Evolutionary conservation across 1,284 basidiomycete species (phyloP).

Genomic region (Cutaneotrichosporon mucoides): DNA sequence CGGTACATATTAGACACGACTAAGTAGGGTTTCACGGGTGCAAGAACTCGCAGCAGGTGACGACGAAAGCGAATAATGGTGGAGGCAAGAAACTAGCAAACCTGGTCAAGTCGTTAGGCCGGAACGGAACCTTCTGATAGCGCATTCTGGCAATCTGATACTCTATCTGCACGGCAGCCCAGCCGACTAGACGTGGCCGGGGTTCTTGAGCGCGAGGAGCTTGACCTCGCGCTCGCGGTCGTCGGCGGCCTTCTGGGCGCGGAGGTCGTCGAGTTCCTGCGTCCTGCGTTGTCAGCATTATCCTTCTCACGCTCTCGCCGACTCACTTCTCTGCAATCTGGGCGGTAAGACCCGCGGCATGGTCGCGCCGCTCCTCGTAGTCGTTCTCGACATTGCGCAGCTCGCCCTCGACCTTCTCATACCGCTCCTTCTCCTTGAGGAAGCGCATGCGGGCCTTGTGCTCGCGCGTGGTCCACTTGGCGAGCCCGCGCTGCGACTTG

Average conservation of each 20-base stretch:
- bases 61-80: too few species aligned
- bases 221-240: conserved; percentile 52
- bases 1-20: too few species aligned
- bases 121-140: too few species aligned
- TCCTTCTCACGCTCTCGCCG: not conserved
- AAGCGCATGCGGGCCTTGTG: conserved; percentile 49
- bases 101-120: too few species aligned
- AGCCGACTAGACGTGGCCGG: conserved; percentile 38
- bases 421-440: conserved; percentile 50
- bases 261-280: conserved; percentile 50
- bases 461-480: conserved; percentile 47
- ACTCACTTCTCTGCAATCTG: conserved; percentile 38
- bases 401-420: conserved; percentile 46
- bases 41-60: too few species aligned
- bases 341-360: conserved; percentile 41
- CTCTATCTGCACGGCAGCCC: too few species aligned
- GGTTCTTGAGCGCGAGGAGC: conserved; percentile 47
- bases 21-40: too few species aligned
- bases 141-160: too few species aligned
- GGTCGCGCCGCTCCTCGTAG: conserved; percentile 47
- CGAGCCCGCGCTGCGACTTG: conserved; percentile 44
- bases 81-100: too few species aligned
- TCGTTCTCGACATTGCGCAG: conserved; percentile 48
- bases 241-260: conserved; percentile 51
- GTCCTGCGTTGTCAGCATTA: conserved; percentile 29